These are phyloP conservation scores for Metschnikowia gruessii DNA, from an alignment of 805 yeast species.

Conservation along the genomic window DNA sequence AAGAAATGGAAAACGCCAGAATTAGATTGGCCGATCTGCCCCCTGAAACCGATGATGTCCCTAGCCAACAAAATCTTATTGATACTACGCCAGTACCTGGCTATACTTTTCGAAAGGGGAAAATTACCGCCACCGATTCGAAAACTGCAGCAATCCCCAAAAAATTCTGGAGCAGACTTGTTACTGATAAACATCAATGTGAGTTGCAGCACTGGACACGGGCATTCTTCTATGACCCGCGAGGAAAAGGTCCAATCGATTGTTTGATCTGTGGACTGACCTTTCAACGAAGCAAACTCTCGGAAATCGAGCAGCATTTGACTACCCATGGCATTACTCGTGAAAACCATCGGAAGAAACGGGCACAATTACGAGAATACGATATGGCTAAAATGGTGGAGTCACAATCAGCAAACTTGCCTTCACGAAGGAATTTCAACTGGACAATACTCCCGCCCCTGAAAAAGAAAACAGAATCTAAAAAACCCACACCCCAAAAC, in stretches of 20 bases:
- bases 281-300: background rate
- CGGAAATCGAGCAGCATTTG: slow-evolving; percentile 7
- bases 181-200: background rate
- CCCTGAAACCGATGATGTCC: background rate
- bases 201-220: slow-evolving; percentile 1
- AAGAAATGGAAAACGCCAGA: slow-evolving; percentile 1
- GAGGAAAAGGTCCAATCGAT: no score
- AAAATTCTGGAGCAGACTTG: slow-evolving; percentile 3
- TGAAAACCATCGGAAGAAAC: slow-evolving; percentile 1
- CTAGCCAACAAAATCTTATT: background rate
- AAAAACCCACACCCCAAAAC: no score
- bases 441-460: no score
- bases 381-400: slow-evolving; percentile 7
- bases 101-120: slow-evolving; percentile 3
- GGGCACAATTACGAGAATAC: background rate
- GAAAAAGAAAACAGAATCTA: no score
- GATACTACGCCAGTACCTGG: background rate
- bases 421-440: no score
- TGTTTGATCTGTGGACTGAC: slow-evolving; percentile 4
- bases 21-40: background rate
- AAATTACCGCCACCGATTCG: background rate
- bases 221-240: background rate
- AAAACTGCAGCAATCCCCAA: background rate
- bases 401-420: background rate
- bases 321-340: slow-evolving; percentile 6